Evolutionary conservation across 768 basidiomycete genomes (phyloP).

Genomic region (Pleurotus cornucopiae): DNA sequence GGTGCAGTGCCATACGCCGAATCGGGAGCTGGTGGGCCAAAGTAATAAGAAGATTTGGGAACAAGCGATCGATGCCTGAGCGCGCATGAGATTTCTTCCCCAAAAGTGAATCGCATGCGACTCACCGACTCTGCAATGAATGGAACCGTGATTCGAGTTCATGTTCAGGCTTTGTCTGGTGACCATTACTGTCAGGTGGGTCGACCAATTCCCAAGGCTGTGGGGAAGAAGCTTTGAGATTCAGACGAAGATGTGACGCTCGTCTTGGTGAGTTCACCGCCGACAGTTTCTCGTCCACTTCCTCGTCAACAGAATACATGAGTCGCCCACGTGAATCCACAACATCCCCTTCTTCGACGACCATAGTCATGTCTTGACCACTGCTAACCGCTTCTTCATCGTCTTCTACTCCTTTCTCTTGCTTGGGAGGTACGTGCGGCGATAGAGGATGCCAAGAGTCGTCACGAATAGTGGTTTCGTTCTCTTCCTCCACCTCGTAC

Average conservation of each 20-base stretch:
- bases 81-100: no score
- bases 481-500: constrained; percentile 6
- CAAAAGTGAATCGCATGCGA: constrained; percentile 8
- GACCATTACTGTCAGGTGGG: constrained; percentile 40
- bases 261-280: constrained; percentile 25
- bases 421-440: constrained; percentile 10
- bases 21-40: constrained; percentile 72
- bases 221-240: constrained; percentile 49
- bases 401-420: not conserved
- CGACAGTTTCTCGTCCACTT: constrained; percentile 20
- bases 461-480: not conserved
- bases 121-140: constrained; percentile 42
- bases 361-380: constrained; percentile 9
- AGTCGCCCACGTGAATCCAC: constrained; percentile 21
- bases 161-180: constrained; percentile 29
- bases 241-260: constrained; percentile 43
- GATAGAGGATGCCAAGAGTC: not conserved
- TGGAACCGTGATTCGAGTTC: constrained; percentile 40
- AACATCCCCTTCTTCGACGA: constrained; percentile 14
- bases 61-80: constrained; percentile 40
- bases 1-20: constrained; percentile 80
- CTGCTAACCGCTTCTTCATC: constrained; percentile 8
- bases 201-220: constrained; percentile 64
- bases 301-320: constrained; percentile 18
- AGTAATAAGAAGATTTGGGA: constrained; percentile 82